A percentile compares a stretch with the other conserved stretches of the same genome.
Conservation (phyloP, 2,329 filamentous ascomycete species). For the Plectosphaerella plurivora region DNA sequence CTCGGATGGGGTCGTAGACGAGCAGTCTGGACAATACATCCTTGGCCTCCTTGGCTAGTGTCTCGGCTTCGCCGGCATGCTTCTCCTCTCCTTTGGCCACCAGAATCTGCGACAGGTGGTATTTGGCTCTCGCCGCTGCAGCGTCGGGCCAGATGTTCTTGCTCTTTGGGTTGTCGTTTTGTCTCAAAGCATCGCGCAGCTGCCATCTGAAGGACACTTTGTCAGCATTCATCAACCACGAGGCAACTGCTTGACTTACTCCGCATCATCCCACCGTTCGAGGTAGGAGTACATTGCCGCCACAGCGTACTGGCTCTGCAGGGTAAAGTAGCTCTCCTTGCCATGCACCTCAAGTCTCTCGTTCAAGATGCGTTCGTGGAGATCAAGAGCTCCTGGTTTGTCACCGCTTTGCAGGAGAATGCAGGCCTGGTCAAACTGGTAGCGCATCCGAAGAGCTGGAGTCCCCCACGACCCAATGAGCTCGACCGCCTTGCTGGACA, state of each 20-base stretch:
- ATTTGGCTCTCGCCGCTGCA: slow-evolving; percentile 4
- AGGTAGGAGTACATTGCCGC: slow-evolving; percentile 11
- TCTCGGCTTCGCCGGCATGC: background rate
- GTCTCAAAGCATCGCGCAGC: slow-evolving; percentile 1
- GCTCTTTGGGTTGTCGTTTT: background rate
- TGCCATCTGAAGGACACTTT: background rate
- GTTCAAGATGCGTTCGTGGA: slow-evolving; percentile 10
- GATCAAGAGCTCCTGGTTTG: slow-evolving; percentile 5
- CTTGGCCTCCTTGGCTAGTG: slow-evolving; percentile 4
- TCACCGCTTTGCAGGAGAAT: slow-evolving; percentile 14
- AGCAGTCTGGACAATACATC: slow-evolving; percentile 5
- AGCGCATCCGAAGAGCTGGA: slow-evolving; percentile 6
- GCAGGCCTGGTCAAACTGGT: slow-evolving; percentile 13
- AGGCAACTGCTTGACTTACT: slow-evolving; percentile 6
- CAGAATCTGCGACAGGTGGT: slow-evolving; percentile 4
- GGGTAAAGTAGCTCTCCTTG: slow-evolving; percentile 11
- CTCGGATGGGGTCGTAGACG: slow-evolving; percentile 2
- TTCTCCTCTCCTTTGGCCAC: background rate
- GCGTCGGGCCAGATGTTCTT: slow-evolving; percentile 8
- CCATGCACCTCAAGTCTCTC: slow-evolving; percentile 6
- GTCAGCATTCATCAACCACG: background rate
- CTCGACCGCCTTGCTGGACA: slow-evolving; percentile 8
- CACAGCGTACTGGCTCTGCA: slow-evolving; percentile 14
- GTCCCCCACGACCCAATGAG: slow-evolving; percentile 6
- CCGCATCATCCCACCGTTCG: slow-evolving; percentile 8